Base-by-base conservation (phyloP, 1,284 basidiomycete genomes). In the Malassezia cuniculi region DNA sequence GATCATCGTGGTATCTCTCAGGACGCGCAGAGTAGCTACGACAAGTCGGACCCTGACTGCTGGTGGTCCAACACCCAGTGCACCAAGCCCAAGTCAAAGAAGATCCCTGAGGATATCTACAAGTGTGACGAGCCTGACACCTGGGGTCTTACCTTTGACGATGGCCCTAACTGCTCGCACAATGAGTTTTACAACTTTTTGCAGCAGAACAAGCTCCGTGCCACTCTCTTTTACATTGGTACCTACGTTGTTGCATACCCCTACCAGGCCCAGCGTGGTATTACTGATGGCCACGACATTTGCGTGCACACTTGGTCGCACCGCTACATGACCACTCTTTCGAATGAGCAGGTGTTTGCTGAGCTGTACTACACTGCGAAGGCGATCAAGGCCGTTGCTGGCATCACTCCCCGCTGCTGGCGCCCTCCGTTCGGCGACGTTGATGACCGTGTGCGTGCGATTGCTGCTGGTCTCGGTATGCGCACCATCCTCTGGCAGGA, bases 211-310 rank as follows among this genome's bases (percentile, higher is more conserved):
- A 68, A 74, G n/a, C 71, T 72, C 45, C 71, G 70, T 50, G 74
- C 73, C 0, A 72, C 73, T 21, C 62, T 75, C 66, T 66, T 65
- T 47, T 68, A 57, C 51, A 59, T 72, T 64, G 72, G 73, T 5
- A 70, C 69, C 31, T 75, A 76, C 57, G 72, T 75, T 14, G 48
- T 73, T 31, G 69, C 74, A 55, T 74, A 72, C 72, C 74, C 74
- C 6, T 54, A 71, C 8, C 71, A 76, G 57, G 74, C 72, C 11
- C 67, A 72, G 45, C 65, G 73, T 21, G 74, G 68, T 24, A 28
- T 63, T 11, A 51, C 54, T 2, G 60, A 63, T 25, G 60, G 60
- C 14, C 60, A 63, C 26, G 51, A 60, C 39, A 52, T 61, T 17
- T 61, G 58, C 34, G 48, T 55, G 10, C 57, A 60, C 44, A 54